Conservation (phyloP, 176 grass and related monocot genomes). For the Phoenix roebelenii region DNA sequence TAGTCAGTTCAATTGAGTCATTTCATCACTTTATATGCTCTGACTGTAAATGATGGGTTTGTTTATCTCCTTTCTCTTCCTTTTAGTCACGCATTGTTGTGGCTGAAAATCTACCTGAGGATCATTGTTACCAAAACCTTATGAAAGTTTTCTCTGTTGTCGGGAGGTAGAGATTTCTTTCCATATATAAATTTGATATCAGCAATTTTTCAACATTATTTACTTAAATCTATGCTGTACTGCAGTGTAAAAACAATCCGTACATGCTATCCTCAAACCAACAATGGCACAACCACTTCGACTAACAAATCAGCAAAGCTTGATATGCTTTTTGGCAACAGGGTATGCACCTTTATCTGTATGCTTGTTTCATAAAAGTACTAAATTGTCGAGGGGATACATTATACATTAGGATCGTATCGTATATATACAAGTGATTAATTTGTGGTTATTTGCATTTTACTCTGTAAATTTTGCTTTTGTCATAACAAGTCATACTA, state of each 20-base stretch:
- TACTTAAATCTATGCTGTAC: constrained; percentile 13
- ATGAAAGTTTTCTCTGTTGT: constrained; percentile 93
- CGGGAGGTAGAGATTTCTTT: constrained; percentile 53
- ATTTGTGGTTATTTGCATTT: too few species aligned
- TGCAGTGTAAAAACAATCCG: constrained; percentile 93
- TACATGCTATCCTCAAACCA: constrained; percentile 87
- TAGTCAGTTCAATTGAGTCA: neutral
- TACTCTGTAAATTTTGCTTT: too few species aligned
- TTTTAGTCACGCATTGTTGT: constrained; percentile 89
- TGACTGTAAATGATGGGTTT: constrained; percentile 5
- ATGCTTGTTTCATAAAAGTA: constrained; percentile 3
- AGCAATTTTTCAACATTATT: too few species aligned
- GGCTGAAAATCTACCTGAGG: constrained; percentile 95
- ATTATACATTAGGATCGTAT: too few species aligned
- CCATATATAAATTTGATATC: neutral
- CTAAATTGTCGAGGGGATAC: too few species aligned
- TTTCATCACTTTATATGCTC: constrained; percentile 10
- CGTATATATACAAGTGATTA: too few species aligned
- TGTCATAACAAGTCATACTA: too few species aligned
- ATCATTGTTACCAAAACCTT: constrained; percentile 98
- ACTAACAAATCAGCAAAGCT: constrained; percentile 87
- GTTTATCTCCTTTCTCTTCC: constrained; percentile 1
- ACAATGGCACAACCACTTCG: constrained; percentile 69
- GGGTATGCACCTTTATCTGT: constrained; percentile 33
- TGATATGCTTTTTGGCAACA: constrained; percentile 99